These are phyloP conservation scores for Scedosporium dehoogii DNA, from an alignment of 2,329 filamentous ascomycete genomes.

Conservation along the genomic window DNA sequence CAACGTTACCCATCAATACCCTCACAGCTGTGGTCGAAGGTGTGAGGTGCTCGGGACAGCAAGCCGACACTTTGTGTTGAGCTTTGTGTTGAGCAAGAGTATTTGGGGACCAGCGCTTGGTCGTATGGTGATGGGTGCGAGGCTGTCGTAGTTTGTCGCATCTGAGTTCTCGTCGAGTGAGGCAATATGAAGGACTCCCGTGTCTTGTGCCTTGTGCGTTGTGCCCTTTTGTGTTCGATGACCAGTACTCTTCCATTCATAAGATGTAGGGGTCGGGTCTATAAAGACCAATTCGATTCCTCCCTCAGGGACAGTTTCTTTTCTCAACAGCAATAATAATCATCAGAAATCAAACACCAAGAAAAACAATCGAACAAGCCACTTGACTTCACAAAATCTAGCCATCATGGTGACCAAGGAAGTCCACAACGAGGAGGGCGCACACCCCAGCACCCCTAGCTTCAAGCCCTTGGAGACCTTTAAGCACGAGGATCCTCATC, in stretches of 20 bases:
- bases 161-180: neutral
- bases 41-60: neutral
- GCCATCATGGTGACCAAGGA: neutral
- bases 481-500: neutral
- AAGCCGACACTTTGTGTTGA: neutral
- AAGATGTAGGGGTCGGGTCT: neutral
- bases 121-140: neutral
- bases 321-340: neutral
- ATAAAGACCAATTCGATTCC: neutral
- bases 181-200: no score
- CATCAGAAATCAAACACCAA: neutral
- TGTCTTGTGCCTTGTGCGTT: neutral
- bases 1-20: neutral
- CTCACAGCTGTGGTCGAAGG: neutral
- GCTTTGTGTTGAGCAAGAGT: neutral
- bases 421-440: neutral
- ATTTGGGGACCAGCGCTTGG: neutral
- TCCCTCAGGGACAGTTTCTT: neutral
- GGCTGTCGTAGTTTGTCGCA: neutral
- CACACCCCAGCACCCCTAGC: neutral
- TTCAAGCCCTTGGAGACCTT: neutral
- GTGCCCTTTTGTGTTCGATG: neutral
- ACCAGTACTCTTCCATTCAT: neutral
- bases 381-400: neutral
- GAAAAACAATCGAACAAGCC: neutral